Base-by-base conservation (phyloP, 495 filamentous ascomycete species). In the Aspergillus campestris region DNA sequence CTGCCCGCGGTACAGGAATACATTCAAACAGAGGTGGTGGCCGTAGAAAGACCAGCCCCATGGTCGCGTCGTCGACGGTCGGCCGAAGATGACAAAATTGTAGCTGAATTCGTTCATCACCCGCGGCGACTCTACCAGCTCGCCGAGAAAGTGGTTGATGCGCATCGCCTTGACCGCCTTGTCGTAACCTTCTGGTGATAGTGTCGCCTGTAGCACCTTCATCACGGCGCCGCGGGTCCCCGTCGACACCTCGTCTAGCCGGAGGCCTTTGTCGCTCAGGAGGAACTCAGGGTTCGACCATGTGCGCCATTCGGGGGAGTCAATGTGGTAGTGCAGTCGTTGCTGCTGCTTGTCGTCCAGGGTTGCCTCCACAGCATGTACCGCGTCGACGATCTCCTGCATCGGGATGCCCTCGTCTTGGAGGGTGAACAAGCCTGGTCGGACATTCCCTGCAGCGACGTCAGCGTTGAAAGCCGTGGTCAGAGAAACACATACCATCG, bases 31-130 rank as follows among this genome's bases (percentile, higher is more conserved):
- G 6, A 88, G 67, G 50, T 89, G 85, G 61, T 89, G 84, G 13
- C 84, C 85, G 68, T 84, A 89, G 60, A 87, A 81, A 0, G 77
- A 75, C 59, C 73, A 87, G 29, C 84, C 85, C 84, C 84, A 89
- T 6, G 83, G 78, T 8, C 59, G 34, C 8, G 58, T 51, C 5
- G 60, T 52, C 1, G 73, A 78, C 3, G 82, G 80, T 1, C 49
- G 52, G 13, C 70, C 67, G 59, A 84, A 84, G 52, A 87, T 62
- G 32, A 69, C 70, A 58, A 88, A 83, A 65, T 88, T 87, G 70
- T 88, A 89, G 36, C 77, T 81, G 64, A 78, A 71, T 57, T 84
- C 77, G 65, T 87, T 87, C 70, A 84, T 80, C 29, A 89, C 75
- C 11, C 60, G 58, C 0, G 73, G 71, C 5, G 77, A 74, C 29